Evolutionary conservation across 768 basidiomycete genomes (phyloP).

Genomic region (Tulasnella sp.): DNA sequence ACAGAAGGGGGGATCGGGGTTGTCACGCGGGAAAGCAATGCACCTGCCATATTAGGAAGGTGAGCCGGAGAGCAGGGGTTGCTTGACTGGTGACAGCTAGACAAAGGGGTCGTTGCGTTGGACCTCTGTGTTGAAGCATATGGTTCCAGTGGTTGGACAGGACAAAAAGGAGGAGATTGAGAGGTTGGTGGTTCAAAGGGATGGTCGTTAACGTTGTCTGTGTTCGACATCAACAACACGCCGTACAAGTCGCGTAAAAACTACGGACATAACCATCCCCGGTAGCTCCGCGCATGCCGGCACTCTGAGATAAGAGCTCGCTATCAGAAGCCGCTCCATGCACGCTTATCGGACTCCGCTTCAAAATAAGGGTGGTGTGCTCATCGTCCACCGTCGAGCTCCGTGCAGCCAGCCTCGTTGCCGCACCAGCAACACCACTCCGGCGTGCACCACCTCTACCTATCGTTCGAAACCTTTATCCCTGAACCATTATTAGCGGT

Average conservation of each 20-base stretch:
- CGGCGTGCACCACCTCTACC: neutral
- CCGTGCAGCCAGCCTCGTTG: slow-evolving; percentile 10
- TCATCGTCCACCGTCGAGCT: neutral
- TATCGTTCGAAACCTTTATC: slow-evolving; percentile 4
- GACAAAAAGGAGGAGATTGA: neutral
- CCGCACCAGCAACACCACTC: neutral
- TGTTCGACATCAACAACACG: neutral
- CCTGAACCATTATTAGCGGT: neutral
- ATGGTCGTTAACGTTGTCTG: neutral
- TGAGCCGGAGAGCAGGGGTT: neutral
- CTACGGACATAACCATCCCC: neutral
- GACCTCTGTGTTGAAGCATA: neutral
- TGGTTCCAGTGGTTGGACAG: neutral
- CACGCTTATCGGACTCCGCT: slow-evolving; percentile 7
- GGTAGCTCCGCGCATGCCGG: neutral
- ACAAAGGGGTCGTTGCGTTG: neutral
- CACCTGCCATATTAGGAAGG: slow-evolving; percentile 6
- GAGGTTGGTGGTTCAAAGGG: neutral
- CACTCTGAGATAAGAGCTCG: slow-evolving; percentile 2
- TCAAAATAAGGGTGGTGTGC: neutral
- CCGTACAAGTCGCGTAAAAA: slow-evolving; percentile 7
- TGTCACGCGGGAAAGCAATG: neutral
- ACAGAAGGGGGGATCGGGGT: neutral
- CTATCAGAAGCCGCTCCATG: neutral
- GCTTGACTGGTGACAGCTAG: neutral